A percentile compares a stretch with the other conserved stretches of the same genome.
Conservation (phyloP, 169 alveolate species). For the Sarcocystis neurona region DNA sequence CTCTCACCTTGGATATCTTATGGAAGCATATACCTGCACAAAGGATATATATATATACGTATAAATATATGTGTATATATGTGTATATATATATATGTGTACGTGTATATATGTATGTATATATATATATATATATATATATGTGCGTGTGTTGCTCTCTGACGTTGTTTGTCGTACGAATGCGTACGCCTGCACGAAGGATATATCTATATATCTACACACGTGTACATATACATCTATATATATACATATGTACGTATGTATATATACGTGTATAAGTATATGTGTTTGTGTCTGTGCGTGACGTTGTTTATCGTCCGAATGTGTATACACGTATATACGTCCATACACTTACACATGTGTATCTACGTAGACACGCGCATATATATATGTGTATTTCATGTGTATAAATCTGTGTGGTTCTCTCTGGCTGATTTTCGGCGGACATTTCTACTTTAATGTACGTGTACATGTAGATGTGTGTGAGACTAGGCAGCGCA, state of each 20-base stretch:
- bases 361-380: background rate
- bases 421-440: too few species aligned
- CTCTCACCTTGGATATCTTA: too few species aligned
- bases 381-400: background rate
- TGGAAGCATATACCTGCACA: too few species aligned
- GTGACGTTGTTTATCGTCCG: background rate
- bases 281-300: background rate
- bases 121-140: background rate
- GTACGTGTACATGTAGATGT: too few species aligned
- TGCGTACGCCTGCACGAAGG: too few species aligned
- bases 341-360: too few species aligned
- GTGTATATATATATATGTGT: too few species aligned
- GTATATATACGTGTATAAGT: background rate
- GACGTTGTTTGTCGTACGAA: background rate
- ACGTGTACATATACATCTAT: background rate
- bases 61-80: too few species aligned
- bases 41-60: background rate
- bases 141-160: conserved; percentile 4
- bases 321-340: background rate
- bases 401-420: background rate
- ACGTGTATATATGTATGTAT: background rate
- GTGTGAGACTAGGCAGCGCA: too few species aligned
- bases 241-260: background rate
- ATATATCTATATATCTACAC: background rate
- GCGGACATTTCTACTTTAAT: too few species aligned